These are phyloP conservation scores for Trichoderma sp. DNA, from an alignment of 2,329 filamentous ascomycete genomes.

Conservation along the genomic window DNA sequence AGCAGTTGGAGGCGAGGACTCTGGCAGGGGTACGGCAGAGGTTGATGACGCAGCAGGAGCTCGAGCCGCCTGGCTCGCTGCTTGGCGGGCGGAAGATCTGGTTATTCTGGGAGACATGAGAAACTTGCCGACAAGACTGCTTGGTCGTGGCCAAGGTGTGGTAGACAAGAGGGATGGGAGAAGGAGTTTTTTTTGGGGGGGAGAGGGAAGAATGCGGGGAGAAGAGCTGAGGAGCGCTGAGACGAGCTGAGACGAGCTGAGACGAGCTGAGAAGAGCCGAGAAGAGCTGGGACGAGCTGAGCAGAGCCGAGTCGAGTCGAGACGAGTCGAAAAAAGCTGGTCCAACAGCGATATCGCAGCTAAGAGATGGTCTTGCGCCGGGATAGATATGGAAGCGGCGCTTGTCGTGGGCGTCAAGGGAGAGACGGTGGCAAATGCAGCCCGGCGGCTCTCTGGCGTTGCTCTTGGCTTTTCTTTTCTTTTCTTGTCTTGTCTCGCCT, in stretches of 20 bases:
- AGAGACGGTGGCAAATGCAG: neutral
- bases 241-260: too few species aligned
- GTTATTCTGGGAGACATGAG: constrained; percentile 98
- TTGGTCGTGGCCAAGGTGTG: constrained; percentile 21
- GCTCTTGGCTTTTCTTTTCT: too few species aligned
- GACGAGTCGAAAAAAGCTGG: neutral
- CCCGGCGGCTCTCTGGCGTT: neutral
- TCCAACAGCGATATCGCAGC: neutral
- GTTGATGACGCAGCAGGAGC: constrained; percentile 40
- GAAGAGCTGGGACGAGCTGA: too few species aligned
- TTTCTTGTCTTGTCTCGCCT: too few species aligned
- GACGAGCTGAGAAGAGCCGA: too few species aligned
- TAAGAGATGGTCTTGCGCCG: neutral
- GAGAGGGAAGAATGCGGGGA: constrained; percentile 22
- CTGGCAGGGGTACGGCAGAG: constrained; percentile 32
- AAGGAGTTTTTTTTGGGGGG: neutral
- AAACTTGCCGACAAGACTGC: constrained; percentile 29
- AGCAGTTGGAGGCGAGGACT: constrained; percentile 41
- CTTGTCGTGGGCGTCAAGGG: neutral
- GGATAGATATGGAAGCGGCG: neutral
- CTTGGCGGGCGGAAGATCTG: constrained; percentile 89
- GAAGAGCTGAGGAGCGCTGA: constrained; percentile 12
- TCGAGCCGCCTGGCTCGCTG: constrained; percentile 60
- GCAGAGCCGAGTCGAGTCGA: too few species aligned
- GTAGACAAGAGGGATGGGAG: constrained; percentile 26